Evolutionary conservation across 768 basidiomycete species (phyloP).

Genomic region (Daedaleopsis nitida): DNA sequence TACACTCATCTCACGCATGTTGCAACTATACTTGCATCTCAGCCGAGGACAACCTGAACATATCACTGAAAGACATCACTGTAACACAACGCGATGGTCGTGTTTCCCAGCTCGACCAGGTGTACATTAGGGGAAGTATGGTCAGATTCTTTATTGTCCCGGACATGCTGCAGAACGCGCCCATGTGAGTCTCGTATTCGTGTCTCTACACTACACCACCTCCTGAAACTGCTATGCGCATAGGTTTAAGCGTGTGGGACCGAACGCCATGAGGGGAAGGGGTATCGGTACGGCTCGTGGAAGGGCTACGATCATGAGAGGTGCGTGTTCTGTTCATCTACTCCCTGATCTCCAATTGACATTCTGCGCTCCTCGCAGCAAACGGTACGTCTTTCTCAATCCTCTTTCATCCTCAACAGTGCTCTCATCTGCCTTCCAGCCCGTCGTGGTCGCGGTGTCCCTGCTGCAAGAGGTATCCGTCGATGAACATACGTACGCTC

Average conservation of each 20-base stretch:
- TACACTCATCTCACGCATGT: neutral
- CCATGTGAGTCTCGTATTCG: slow-evolving; percentile 69
- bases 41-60: slow-evolving; percentile 99
- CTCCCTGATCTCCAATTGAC: slow-evolving; percentile 14
- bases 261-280: slow-evolving; percentile 97
- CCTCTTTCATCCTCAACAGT: neutral
- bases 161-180: slow-evolving; percentile 98
- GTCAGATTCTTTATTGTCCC: slow-evolving; percentile 98
- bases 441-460: slow-evolving; percentile 85
- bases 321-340: slow-evolving; percentile 47
- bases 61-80: slow-evolving; percentile 94
- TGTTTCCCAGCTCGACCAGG: slow-evolving; percentile 97
- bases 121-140: slow-evolving; percentile 98
- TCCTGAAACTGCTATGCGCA: neutral
- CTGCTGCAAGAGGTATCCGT: slow-evolving; percentile 76
- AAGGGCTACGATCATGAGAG: slow-evolving; percentile 97
- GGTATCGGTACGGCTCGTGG: slow-evolving; percentile 99
- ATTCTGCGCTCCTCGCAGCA: slow-evolving; percentile 46
- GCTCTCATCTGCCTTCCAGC: slow-evolving; percentile 45
- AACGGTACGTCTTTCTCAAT: slow-evolving; percentile 57
- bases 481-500: slow-evolving; percentile 47
- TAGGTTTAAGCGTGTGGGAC: slow-evolving; percentile 99
- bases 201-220: slow-evolving; percentile 3
- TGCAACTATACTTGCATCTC: slow-evolving; percentile 9
- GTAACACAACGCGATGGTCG: slow-evolving; percentile 98